Base-by-base conservation (phyloP, 106 monocot genomes). In the Gastrodia elata region DNA sequence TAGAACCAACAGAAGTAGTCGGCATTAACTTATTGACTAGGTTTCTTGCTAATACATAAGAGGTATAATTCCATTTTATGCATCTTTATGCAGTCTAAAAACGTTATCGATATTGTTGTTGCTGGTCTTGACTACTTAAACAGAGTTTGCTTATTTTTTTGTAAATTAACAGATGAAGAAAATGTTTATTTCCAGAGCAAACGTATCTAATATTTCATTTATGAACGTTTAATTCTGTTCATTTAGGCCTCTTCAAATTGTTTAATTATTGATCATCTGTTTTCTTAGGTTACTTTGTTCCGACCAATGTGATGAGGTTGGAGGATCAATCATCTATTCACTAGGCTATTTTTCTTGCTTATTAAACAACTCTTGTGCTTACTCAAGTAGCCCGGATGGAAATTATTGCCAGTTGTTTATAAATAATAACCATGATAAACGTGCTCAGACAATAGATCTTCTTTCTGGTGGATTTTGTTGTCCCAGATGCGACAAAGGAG, bases 291-390 rank as follows among this genome's bases (percentile, higher is more conserved):
- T 70, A 33, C n/a, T 80, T 41, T 57, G 38, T 70, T 72, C 25
- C 34, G 79, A 77, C 42, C 78, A 59, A 75, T 78, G 67, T 70
- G 70, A 78, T 25, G 75, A 76, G 68, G 65, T 83, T 73, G 39
- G 74, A 4, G 88, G 78, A 82, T 67, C 64, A 71, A 70, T 81
- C 32, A 42, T 88, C 44, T 57, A 83, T 26, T 82, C 93, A 39
- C 55, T 98, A 78, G 97, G 97, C 33, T 98, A 91, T 73, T 80
- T 98, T 39, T 93, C 88, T 74, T 98, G 97, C 78, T 78, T 98
- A 43, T 78, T 98, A 43, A 74, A 76, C 77, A 81, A 82, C 74
- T 84, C 76, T n/a, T 71, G 41, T n/a, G 15, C 71, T 74, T 52
- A 33, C 26, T 32, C 49, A 72, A 76, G 76, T 69, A 49, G 65